A percentile compares a stretch with the other conserved stretches of the same genome.
These are phyloP conservation scores for Tricholoma sp. DNA, from an alignment of 768 basidiomycete species.

Conservation along the genomic window DNA sequence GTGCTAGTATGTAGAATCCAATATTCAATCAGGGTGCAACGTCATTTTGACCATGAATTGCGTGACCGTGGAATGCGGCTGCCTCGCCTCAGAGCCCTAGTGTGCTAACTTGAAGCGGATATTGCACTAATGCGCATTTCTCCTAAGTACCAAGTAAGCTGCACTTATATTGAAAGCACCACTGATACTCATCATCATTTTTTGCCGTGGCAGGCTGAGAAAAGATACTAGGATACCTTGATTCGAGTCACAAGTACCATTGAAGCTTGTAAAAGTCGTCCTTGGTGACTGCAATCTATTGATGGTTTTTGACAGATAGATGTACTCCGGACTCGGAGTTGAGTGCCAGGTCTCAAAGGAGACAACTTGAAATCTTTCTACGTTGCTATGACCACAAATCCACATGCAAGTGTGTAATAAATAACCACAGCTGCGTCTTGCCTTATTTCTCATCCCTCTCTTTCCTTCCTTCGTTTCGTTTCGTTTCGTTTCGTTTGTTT, in stretches of 20 bases:
- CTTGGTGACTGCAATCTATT: background rate
- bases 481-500: conserved; percentile 36
- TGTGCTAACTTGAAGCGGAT: too few relatives aligned
- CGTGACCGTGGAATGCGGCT: background rate
- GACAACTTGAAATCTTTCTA: background rate
- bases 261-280: background rate
- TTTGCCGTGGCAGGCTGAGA: too few relatives aligned
- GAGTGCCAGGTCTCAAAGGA: background rate
- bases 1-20: too few relatives aligned
- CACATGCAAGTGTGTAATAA: conserved; percentile 17
- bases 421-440: conserved; percentile 7
- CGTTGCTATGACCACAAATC: conserved; percentile 32
- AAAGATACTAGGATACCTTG: too few relatives aligned
- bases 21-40: background rate
- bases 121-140: too few relatives aligned
- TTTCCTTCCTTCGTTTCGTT: conserved; percentile 23
- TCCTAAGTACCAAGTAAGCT: too few relatives aligned
- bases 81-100: too few relatives aligned
- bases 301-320: background rate
- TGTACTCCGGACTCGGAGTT: background rate
- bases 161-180: too few relatives aligned
- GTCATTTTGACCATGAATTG: background rate
- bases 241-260: background rate
- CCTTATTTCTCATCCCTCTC: conserved; percentile 15
- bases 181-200: too few relatives aligned